phyloP scores from a whole-genome alignment of 2,329 filamentous ascomycete genomes.

The Lecanosticta acicola region DNA sequence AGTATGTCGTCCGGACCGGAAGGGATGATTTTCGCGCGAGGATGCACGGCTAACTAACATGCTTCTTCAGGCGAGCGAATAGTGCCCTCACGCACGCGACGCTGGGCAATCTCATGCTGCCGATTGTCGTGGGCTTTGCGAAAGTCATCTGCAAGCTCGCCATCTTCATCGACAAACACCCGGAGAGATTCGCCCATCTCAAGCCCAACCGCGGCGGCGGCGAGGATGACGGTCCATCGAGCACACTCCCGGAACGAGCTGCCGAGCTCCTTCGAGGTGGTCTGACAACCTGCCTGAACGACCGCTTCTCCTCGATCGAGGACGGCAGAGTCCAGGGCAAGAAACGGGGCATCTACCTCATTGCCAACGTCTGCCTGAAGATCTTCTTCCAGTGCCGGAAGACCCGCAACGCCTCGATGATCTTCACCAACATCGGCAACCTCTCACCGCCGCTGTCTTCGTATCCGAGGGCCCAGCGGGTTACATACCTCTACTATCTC shows the following conservation, averaged over 20 bases:
- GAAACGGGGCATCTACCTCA: constrained; percentile 81
- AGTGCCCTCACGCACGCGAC: constrained; percentile 74
- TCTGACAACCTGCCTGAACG: constrained; percentile 83
- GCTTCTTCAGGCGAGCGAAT: constrained; percentile 59
- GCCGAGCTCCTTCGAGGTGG: constrained; percentile 86
- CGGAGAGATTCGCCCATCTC: constrained; percentile 66
- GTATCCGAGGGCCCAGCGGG: constrained; percentile 79
- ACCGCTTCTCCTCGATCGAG: constrained; percentile 59
- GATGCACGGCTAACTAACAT: background rate
- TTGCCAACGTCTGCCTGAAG: constrained; percentile 85
- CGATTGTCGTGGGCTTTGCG: constrained; percentile 76
- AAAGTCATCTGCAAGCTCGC: constrained; percentile 75
- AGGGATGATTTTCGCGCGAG: background rate
- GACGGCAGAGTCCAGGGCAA: constrained; percentile 69
- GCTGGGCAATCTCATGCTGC: constrained; percentile 74
- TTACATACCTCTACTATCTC: constrained; percentile 91
- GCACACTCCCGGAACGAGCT: constrained; percentile 78
- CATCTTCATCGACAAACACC: constrained; percentile 74
- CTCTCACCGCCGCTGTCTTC: constrained; percentile 73
- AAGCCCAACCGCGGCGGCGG: constrained; percentile 29
- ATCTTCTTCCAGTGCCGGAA: constrained; percentile 84
- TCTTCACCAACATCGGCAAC: constrained; percentile 81
- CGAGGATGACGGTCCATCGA: constrained; percentile 57
- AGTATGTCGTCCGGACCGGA: no score
- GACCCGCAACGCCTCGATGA: constrained; percentile 75